A percentile compares a stretch with the other conserved stretches of the same genome.
These are phyloP conservation scores for Lasiodiplodia sp. DNA, from an alignment of 2,329 filamentous ascomycete species.

Conservation along the genomic window DNA sequence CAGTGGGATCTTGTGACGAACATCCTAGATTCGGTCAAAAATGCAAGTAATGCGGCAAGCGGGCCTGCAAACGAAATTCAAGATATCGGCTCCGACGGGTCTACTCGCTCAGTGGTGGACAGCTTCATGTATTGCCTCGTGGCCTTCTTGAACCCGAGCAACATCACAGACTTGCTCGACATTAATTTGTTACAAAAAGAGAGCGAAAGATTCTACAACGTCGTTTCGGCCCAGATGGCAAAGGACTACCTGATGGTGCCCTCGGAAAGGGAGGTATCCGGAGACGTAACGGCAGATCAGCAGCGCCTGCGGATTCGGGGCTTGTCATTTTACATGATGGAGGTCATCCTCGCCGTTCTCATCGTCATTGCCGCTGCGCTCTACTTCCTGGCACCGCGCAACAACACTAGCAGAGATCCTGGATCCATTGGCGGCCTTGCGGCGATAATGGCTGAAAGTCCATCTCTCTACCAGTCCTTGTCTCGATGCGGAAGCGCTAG, in stretches of 20 bases:
- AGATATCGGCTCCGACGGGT: not conserved
- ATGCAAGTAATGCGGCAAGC: not conserved
- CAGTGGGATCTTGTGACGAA: not conserved
- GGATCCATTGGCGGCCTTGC: not conserved
- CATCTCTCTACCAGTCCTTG: not conserved
- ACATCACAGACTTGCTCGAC: slow-evolving; percentile 7
- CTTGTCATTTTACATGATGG: slow-evolving; percentile 4
- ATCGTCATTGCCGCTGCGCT: not conserved
- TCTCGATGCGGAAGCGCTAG: not conserved
- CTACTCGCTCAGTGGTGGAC: not conserved
- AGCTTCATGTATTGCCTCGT: not conserved
- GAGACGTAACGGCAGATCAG: not conserved
- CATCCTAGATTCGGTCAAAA: not conserved
- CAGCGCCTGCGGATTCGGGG: not conserved
- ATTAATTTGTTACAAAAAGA: not conserved
- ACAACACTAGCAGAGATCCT: not conserved
- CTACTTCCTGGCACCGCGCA: not conserved
- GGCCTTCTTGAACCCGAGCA: not conserved
- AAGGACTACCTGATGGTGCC: slow-evolving; percentile 5
- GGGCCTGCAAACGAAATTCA: not conserved
- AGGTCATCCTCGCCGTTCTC: not conserved
- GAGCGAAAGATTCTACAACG: not conserved
- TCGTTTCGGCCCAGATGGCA: not conserved
- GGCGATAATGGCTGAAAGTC: not conserved
- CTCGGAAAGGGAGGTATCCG: not conserved